Evolutionary conservation across 768 basidiomycete genomes (phyloP), one percentile per base, ranked within the genome.

Genomic region (Pleurotus tuoliensis): DNA sequence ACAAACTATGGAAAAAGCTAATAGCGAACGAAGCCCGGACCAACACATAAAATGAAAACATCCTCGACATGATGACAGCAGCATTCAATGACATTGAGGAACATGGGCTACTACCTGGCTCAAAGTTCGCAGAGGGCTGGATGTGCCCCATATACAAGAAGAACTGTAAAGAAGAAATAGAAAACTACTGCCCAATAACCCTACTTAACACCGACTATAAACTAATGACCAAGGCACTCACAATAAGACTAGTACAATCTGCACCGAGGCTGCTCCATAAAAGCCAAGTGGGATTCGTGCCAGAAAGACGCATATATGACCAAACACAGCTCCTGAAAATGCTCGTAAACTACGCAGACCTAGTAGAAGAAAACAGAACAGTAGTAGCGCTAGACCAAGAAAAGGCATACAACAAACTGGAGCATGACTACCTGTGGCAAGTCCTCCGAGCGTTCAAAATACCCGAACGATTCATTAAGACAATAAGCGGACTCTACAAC

Each of bases 131-230:
- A 0, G 45, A 64, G 5, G 76, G 76, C 0, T 71, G 69, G 71
- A 69, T 74, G 66, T 72, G 73, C 64, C 75, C 71, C 0, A 25
- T 79, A 24, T 79, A 73, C 55, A 79, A 79, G 38, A 78, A 79
- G 44, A 70, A 67, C 4, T 69, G 73, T 16, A 46, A 20, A 1
- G 50, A 43, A 0, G 56, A 67, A 1, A 72, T 75, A 0, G 64
- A 37, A 9, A 75, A 73, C 56, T 76, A 77, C 50, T 0, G 70
- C 0, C 76, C 74, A 0, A 76, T 78, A 0, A 74, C 71, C 0
- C 60, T 76, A 0, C 62, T 73, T 3, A 75, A 75, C 60, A 52
- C 66, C 1, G 72, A 75, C 59, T 75, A 75, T 22, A 75, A 73
- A 60, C 56, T 71, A 0, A 58, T 71, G 9, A 72, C 73, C 3